Conservation (phyloP, 768 basidiomycete species). For the Asterophora lycoperdoides region DNA sequence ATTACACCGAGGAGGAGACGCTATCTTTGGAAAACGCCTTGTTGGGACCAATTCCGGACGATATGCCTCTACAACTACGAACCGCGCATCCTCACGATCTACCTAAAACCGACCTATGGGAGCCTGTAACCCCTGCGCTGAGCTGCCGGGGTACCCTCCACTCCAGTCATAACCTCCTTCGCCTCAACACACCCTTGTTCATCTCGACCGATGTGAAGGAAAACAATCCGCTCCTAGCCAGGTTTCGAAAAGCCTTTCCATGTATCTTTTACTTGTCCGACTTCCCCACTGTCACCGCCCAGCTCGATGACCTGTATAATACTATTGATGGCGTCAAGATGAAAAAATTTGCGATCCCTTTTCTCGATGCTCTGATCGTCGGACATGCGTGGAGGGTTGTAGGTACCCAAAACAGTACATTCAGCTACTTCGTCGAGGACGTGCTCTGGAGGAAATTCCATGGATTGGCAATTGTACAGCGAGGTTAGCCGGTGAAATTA, state of each 20-base stretch:
- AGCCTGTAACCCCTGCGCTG: slow-evolving; percentile 6
- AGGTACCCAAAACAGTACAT: slow-evolving; percentile 74
- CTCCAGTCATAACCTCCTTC: slow-evolving; percentile 20
- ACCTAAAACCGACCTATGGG: background rate
- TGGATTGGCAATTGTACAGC: slow-evolving; percentile 43
- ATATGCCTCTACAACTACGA: background rate
- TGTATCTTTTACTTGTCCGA: slow-evolving; percentile 58
- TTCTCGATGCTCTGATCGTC: slow-evolving; percentile 70
- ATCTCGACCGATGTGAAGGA: slow-evolving; percentile 56
- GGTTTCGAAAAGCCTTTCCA: slow-evolving; percentile 54
- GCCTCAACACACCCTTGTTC: slow-evolving; percentile 57
- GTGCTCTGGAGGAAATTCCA: slow-evolving; percentile 64
- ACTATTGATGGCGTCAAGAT: slow-evolving; percentile 46
- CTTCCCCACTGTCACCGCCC: slow-evolving; percentile 32
- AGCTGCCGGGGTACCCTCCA: slow-evolving; percentile 41
- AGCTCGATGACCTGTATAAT: slow-evolving; percentile 36
- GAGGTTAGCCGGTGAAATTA: slow-evolving; percentile 30
- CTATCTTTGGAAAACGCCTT: slow-evolving; percentile 25
- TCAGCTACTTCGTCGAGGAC: slow-evolving; percentile 64
- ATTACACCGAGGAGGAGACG: slow-evolving; percentile 33
- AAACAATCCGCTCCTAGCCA: slow-evolving; percentile 37
- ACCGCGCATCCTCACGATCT: background rate
- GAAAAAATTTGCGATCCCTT: slow-evolving; percentile 47
- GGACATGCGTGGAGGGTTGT: slow-evolving; percentile 53
- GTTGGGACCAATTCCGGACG: background rate